A percentile compares a stretch with the other conserved stretches of the same genome.
These are phyloP conservation scores for Rusavskia elegans DNA, from an alignment of 495 filamentous ascomycete genomes.

Conservation along the genomic window DNA sequence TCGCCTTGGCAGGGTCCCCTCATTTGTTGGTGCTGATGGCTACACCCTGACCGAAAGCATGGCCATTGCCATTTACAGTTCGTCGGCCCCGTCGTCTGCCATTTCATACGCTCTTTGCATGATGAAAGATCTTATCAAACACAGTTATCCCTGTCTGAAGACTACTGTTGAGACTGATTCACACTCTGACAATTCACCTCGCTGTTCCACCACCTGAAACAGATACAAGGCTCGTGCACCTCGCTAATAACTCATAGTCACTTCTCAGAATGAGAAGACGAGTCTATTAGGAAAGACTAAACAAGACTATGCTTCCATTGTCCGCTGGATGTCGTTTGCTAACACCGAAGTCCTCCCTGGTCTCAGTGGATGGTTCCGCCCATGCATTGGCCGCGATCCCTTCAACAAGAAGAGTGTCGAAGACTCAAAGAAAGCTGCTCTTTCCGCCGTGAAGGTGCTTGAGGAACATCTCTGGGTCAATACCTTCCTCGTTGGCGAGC, in stretches of 20 bases:
- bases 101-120: conserved; percentile 25
- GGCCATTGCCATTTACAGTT: conserved; percentile 95
- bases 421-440: conserved; percentile 48
- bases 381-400: conserved; percentile 60
- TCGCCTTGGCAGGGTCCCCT: conserved; percentile 76
- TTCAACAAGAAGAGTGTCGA: conserved; percentile 99
- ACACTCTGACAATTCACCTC: conserved; percentile 38
- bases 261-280: conserved; percentile 99
- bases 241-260: conserved; percentile 46
- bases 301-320: conserved; percentile 97
- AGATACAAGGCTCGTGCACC: background rate
- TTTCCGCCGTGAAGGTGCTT: conserved; percentile 50
- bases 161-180: conserved; percentile 58
- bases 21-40: conserved; percentile 86
- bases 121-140: conserved; percentile 63
- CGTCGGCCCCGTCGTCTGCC: conserved; percentile 24
- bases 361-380: conserved; percentile 75
- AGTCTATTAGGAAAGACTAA: conserved; percentile 98
- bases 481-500: conserved; percentile 96
- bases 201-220: background rate
- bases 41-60: conserved; percentile 79
- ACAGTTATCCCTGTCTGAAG: conserved; percentile 99
- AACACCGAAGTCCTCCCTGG: conserved; percentile 67
- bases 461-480: conserved; percentile 80
- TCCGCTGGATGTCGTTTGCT: conserved; percentile 90